Conservation (phyloP, 2,329 filamentous ascomycete species). For the Botrytis fragariae region DNA sequence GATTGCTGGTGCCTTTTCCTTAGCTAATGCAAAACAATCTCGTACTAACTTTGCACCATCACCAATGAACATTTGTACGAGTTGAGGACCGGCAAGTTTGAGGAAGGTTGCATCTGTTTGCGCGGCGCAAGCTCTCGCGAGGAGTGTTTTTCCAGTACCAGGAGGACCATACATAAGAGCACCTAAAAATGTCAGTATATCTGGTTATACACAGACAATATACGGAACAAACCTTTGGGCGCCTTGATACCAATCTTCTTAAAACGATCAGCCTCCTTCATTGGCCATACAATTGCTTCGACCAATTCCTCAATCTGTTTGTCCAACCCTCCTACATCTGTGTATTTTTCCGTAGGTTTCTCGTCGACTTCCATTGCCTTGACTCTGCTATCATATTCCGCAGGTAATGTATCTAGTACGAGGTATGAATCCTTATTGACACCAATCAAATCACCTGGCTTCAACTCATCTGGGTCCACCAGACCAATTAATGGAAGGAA, state of each 20-base stretch:
- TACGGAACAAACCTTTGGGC: constrained; percentile 73
- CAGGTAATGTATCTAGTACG: constrained; percentile 91
- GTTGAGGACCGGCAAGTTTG: constrained; percentile 93
- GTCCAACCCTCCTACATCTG: constrained; percentile 92
- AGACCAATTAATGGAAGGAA: constrained; percentile 96
- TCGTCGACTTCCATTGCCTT: constrained; percentile 99
- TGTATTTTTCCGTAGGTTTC: constrained; percentile 99
- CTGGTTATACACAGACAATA: constrained; percentile 25
- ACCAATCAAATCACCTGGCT: constrained; percentile 93
- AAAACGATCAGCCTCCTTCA: constrained; percentile 99
- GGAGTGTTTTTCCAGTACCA: constrained; percentile 84
- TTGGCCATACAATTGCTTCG: constrained; percentile 98
- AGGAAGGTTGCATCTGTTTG: constrained; percentile 98
- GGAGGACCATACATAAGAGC: constrained; percentile 97
- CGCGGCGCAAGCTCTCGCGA: constrained; percentile 92
- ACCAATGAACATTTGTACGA: constrained; percentile 99
- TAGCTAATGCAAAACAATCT: constrained; percentile 94
- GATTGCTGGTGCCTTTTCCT: constrained; percentile 97
- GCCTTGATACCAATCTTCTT: constrained; percentile 99
- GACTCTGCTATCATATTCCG: constrained; percentile 97
- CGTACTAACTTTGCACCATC: constrained; percentile 97
- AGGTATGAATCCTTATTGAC: constrained; percentile 99
- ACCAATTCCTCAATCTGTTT: constrained; percentile 99
- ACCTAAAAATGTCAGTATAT: constrained; percentile 52
- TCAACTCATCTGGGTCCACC: constrained; percentile 91